Conservation (phyloP, 106 monocot species). For the Agapanthus africanus region DNA sequence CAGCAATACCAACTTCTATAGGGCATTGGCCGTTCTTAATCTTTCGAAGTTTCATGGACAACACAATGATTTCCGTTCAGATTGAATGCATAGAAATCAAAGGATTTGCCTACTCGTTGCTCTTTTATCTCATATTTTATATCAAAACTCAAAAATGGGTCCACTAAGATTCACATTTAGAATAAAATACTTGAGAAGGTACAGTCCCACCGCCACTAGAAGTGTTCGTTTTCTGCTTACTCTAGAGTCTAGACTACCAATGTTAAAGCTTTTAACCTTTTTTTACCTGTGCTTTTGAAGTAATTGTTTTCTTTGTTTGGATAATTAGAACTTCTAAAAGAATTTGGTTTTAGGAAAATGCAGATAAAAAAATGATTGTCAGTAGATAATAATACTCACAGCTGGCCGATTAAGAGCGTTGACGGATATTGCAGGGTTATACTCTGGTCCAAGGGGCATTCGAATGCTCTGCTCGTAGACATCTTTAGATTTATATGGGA, state of each 20-base stretch:
- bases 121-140: too few relatives aligned
- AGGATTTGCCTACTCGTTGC: too few relatives aligned
- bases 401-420: slow-evolving; percentile 74
- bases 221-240: background rate
- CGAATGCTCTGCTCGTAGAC: slow-evolving; percentile 81
- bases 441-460: slow-evolving; percentile 95
- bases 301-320: background rate
- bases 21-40: too few relatives aligned
- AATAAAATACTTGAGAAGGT: too few relatives aligned
- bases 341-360: background rate
- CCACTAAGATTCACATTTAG: background rate
- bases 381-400: slow-evolving; percentile 54
- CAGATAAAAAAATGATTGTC: background rate
- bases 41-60: too few relatives aligned
- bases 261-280: background rate
- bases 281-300: background rate
- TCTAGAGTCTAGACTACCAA: background rate
- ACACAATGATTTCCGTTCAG: too few relatives aligned
- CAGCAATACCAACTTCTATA: too few relatives aligned
- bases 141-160: background rate
- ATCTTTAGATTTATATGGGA: slow-evolving; percentile 78
- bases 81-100: too few relatives aligned
- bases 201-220: too few relatives aligned
- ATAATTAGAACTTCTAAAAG: background rate
- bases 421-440: slow-evolving; percentile 70